Conservation (phyloP, 805 yeast genomes). For the Ogataea ramenticola region DNA sequence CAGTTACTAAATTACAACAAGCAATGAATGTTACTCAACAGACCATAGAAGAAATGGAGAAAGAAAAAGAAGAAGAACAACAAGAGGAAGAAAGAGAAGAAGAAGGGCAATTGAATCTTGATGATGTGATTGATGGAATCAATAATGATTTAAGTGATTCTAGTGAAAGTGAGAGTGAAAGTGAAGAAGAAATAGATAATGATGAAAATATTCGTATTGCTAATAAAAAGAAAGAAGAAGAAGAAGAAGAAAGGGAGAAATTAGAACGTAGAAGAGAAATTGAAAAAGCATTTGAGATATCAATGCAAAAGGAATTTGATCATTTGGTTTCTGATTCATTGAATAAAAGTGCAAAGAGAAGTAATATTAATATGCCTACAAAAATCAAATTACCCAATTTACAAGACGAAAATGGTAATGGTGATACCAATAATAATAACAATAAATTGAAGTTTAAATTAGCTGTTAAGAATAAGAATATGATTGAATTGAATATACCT, state of each 20-base stretch:
- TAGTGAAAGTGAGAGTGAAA: conserved; percentile 14
- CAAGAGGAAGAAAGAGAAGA: conserved; percentile 14
- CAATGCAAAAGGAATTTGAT: neutral
- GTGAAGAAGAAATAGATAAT: conserved; percentile 24
- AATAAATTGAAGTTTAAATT: conserved; percentile 33
- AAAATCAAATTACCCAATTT: neutral
- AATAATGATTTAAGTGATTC: conserved; percentile 6
- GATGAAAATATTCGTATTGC: conserved; percentile 44
- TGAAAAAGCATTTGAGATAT: neutral
- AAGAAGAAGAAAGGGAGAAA: conserved; percentile 42
- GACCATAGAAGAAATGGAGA: conserved; percentile 1
- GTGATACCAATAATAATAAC: neutral
- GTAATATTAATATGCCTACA: neutral
- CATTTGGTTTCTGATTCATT: conserved; percentile 22
- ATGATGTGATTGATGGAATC: conserved; percentile 10
- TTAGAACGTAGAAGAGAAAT: conserved; percentile 26
- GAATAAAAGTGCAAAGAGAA: neutral
- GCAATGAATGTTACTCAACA: conserved; percentile 13
- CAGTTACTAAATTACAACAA: conserved; percentile 32
- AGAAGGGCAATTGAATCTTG: conserved; percentile 21
- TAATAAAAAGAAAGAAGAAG: conserved; percentile 10
- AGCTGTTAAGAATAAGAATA: conserved; percentile 15
- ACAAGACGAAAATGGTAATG: neutral
- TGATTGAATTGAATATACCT: conserved; percentile 25
- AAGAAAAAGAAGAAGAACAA: conserved; percentile 11